Conservation (phyloP, 1,284 basidiomycete species). For the Hypsizygus ulmarius region DNA sequence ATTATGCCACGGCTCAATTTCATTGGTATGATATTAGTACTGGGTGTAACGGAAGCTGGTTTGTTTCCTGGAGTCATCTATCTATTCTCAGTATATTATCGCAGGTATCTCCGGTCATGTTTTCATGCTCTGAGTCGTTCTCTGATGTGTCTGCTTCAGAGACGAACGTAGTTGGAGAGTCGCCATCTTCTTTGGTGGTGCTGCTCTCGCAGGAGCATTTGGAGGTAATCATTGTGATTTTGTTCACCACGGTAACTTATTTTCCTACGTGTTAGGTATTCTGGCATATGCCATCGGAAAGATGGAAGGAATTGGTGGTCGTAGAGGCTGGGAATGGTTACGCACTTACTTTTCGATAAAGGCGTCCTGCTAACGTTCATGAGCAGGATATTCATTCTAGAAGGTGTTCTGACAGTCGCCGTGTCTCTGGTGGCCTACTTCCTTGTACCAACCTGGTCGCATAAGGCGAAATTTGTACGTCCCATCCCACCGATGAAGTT, state of each 20-base stretch:
- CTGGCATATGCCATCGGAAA: constrained; percentile 56
- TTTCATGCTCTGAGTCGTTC: neutral
- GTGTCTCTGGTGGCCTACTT: constrained; percentile 51
- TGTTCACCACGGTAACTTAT: neutral
- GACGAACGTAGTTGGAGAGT: constrained; percentile 60
- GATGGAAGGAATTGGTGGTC: constrained; percentile 59
- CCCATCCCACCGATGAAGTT: neutral
- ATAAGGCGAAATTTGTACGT: constrained; percentile 53
- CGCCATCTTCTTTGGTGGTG: constrained; percentile 58
- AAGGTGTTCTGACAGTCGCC: constrained; percentile 52
- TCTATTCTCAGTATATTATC: constrained; percentile 62
- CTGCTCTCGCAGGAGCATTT: constrained; percentile 57
- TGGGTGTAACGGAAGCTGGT: constrained; percentile 55
- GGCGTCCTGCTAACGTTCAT: neutral
- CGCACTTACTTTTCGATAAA: neutral
- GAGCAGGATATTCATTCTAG: constrained; percentile 59
- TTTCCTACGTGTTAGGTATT: constrained; percentile 35
- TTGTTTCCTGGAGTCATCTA: constrained; percentile 62
- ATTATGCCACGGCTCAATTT: neutral
- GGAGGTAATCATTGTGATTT: constrained; percentile 36
- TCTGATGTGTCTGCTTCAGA: constrained; percentile 25
- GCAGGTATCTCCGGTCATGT: constrained; percentile 30
- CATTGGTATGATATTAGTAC: constrained; percentile 34
- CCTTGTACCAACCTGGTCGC: constrained; percentile 56
- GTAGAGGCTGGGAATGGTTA: constrained; percentile 54